These are phyloP conservation scores for Trypanosoma brucei DNA, from an alignment of 208 protist species.

Conservation along the genomic window DNA sequence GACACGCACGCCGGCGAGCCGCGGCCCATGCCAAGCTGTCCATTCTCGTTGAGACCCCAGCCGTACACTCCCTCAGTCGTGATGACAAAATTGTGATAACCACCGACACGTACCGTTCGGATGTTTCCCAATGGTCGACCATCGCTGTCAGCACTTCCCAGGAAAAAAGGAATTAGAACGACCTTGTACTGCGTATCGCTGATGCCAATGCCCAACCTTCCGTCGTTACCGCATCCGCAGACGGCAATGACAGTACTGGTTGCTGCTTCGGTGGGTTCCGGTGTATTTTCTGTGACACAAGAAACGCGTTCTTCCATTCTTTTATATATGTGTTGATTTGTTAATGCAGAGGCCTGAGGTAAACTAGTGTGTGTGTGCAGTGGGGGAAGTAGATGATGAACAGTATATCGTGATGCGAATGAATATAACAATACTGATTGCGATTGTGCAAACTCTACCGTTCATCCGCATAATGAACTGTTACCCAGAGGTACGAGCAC, in stretches of 20 bases:
- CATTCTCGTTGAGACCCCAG: constrained; percentile 74
- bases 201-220: constrained; percentile 59
- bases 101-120: constrained; percentile 52
- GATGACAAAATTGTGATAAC: constrained; percentile 78
- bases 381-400: too few species aligned
- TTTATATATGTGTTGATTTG: too few species aligned
- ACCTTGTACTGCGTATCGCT: constrained; percentile 15
- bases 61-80: constrained; percentile 66
- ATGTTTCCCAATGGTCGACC: constrained; percentile 20
- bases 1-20: constrained; percentile 8
- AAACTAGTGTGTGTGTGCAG: too few species aligned
- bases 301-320: too few species aligned
- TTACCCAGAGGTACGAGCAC: too few species aligned
- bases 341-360: too few species aligned
- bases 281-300: not conserved
- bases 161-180: constrained; percentile 24
- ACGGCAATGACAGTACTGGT: constrained; percentile 38
- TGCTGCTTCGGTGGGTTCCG: not conserved
- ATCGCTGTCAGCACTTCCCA: constrained; percentile 1
- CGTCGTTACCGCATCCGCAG: constrained; percentile 75
- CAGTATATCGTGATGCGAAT: too few species aligned
- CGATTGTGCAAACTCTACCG: too few species aligned
- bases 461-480: too few species aligned
- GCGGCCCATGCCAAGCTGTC: constrained; percentile 64
- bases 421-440: too few species aligned